phyloP scores from a whole-genome alignment of 108 stramenopile species.

The Nitzschia palea region DNA sequence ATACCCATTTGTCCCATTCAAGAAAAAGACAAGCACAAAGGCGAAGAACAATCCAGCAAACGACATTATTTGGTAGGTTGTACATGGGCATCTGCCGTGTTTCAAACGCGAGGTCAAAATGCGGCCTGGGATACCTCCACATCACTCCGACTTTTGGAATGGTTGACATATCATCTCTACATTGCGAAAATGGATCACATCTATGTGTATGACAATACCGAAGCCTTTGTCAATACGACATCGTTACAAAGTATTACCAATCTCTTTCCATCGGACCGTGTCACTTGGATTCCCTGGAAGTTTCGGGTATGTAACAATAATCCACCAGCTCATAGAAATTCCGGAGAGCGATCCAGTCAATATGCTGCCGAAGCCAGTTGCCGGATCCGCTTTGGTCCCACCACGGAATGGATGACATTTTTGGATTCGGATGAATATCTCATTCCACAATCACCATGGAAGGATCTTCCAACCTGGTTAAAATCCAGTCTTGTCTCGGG shows the following conservation, averaged over 20 bases:
- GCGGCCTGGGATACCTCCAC: conserved; percentile 30
- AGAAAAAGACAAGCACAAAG: conserved; percentile 21
- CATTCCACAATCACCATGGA: conserved; percentile 45
- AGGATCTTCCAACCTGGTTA: conserved; percentile 19
- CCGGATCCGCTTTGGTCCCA: conserved; percentile 56
- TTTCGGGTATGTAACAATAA: conserved; percentile 73
- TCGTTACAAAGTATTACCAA: conserved; percentile 2
- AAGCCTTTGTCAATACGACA: conserved; percentile 17
- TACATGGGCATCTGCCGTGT: conserved; percentile 60
- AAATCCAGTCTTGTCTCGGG: conserved; percentile 12
- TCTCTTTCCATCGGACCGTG: conserved; percentile 30
- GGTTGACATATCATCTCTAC: conserved; percentile 52
- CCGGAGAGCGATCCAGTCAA: conserved; percentile 70
- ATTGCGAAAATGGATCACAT: conserved; percentile 78
- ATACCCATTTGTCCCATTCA: conserved; percentile 54
- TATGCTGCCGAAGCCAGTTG: conserved; percentile 79
- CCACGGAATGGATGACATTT: conserved; percentile 70
- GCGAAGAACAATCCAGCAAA: conserved; percentile 22
- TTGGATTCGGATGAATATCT: conserved; percentile 77
- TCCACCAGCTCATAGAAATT: conserved; percentile 51
- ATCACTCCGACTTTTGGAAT: conserved; percentile 51
- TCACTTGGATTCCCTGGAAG: conserved; percentile 67
- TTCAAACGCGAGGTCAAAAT: conserved; percentile 42
- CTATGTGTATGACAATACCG: conserved; percentile 75
- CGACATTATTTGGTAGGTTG: conserved; percentile 59